phyloP scores from a whole-genome alignment of 2,329 filamentous ascomycete genomes.

The Penicillium aurantiogriseum region DNA sequence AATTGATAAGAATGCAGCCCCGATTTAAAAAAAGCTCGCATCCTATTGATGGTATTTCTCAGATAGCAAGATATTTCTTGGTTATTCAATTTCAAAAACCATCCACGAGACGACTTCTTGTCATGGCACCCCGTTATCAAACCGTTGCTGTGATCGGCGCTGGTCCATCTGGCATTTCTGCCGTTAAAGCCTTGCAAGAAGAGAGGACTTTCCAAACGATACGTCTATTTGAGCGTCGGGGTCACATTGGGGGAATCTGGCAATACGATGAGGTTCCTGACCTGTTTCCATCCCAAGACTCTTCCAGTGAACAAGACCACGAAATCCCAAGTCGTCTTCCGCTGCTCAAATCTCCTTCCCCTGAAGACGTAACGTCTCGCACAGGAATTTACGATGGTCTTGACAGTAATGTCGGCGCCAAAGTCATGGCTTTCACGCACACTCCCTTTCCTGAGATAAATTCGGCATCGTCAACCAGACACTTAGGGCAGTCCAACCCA shows the following conservation, averaged over 20 bases:
- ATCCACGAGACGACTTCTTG: not conserved
- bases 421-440: constrained; percentile 30
- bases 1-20: not conserved
- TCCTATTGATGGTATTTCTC: not conserved
- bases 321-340: constrained; percentile 20
- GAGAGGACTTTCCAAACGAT: constrained; percentile 34
- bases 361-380: constrained; percentile 24
- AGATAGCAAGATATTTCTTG: not conserved
- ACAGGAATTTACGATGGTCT: constrained; percentile 26
- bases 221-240: constrained; percentile 34
- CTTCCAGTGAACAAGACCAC: not conserved
- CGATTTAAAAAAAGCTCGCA: not conserved
- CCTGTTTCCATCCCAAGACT: constrained; percentile 17
- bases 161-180: constrained; percentile 32
- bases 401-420: constrained; percentile 31
- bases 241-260: constrained; percentile 34
- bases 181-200: constrained; percentile 30
- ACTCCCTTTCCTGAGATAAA: constrained; percentile 25
- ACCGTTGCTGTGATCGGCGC: constrained; percentile 22
- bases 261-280: constrained; percentile 29
- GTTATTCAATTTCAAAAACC: not conserved
- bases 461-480: constrained; percentile 22
- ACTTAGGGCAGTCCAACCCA: constrained; percentile 23
- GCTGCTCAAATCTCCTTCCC: constrained; percentile 12
- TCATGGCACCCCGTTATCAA: constrained; percentile 12